These are phyloP conservation scores for Fomitopsis pulvina DNA, from an alignment of 768 basidiomycete species.

Conservation along the genomic window DNA sequence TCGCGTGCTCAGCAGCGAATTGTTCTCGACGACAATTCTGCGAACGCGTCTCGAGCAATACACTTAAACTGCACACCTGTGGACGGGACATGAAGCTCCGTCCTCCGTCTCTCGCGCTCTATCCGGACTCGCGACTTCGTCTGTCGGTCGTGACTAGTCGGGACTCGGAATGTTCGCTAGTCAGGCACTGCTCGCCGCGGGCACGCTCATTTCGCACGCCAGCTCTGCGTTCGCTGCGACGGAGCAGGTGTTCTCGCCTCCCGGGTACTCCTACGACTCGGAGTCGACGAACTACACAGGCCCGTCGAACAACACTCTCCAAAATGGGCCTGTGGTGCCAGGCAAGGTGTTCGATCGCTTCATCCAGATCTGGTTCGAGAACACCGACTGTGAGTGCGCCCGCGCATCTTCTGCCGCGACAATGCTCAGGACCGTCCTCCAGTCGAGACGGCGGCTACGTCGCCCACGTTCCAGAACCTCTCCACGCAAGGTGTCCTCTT, in stretches of 20 bases:
- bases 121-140: background rate
- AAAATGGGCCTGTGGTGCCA: constrained; percentile 29
- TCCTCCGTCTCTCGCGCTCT: background rate
- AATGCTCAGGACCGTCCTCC: constrained; percentile 1
- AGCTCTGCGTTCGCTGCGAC: constrained; percentile 16
- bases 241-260: constrained; percentile 25
- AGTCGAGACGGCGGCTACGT: constrained; percentile 18
- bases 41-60: background rate
- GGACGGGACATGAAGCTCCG: background rate
- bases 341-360: constrained; percentile 43
- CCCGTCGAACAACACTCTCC: constrained; percentile 35
- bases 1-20: background rate
- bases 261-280: constrained; percentile 20
- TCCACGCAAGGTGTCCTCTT: constrained; percentile 42
- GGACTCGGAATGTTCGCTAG: background rate
- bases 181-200: background rate
- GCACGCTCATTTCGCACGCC: background rate
- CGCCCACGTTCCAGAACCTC: constrained; percentile 29
- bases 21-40: background rate
- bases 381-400: constrained; percentile 40
- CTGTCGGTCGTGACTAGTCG: background rate
- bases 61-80: background rate
- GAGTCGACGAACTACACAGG: constrained; percentile 35
- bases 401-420: constrained; percentile 22
- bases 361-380: constrained; percentile 57